These are phyloP conservation scores for Hymenoscyphus occultus DNA, from an alignment of 2,329 filamentous ascomycete species.

Conservation along the genomic window DNA sequence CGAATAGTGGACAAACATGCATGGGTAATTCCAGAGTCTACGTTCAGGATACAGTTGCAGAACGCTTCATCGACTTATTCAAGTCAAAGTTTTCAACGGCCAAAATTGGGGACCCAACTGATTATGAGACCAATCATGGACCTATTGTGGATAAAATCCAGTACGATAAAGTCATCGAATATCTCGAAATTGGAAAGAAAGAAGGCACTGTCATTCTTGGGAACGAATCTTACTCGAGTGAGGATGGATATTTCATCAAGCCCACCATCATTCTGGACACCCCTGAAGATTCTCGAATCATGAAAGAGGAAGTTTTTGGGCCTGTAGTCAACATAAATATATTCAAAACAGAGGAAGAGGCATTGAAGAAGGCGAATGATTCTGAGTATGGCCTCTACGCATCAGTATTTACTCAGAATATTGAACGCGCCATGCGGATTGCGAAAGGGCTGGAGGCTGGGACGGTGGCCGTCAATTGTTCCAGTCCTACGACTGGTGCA, in stretches of 20 bases:
- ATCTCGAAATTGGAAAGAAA: constrained; percentile 43
- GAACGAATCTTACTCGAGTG: constrained; percentile 40
- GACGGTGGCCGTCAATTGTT: constrained; percentile 38
- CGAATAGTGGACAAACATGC: constrained; percentile 60
- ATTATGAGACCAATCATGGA: constrained; percentile 63
- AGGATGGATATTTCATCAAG: constrained; percentile 56
- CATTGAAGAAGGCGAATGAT: constrained; percentile 58
- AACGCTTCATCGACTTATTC: constrained; percentile 61
- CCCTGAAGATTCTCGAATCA: constrained; percentile 44
- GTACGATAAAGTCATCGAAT: constrained; percentile 60
- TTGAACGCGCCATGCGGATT: constrained; percentile 46
- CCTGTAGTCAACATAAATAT: constrained; percentile 66
- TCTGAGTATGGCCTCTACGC: constrained; percentile 61
- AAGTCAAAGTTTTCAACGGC: constrained; percentile 55
- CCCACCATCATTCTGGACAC: constrained; percentile 52
- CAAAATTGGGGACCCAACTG: constrained; percentile 66
- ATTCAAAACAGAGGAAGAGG: constrained; percentile 65
- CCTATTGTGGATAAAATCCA: constrained; percentile 67
- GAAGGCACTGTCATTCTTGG: constrained; percentile 52
- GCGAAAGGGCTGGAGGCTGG: constrained; percentile 52
- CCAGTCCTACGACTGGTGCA: constrained; percentile 21
- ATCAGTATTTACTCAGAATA: constrained; percentile 58
- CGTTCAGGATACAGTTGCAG: constrained; percentile 56
- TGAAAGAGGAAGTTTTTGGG: constrained; percentile 68
- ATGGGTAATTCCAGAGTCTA: constrained; percentile 59